Evolutionary conservation across 352 stramenopile species (phyloP), one percentile per base, ranked within the genome.

Genomic region (Vaucheria bursata): DNA sequence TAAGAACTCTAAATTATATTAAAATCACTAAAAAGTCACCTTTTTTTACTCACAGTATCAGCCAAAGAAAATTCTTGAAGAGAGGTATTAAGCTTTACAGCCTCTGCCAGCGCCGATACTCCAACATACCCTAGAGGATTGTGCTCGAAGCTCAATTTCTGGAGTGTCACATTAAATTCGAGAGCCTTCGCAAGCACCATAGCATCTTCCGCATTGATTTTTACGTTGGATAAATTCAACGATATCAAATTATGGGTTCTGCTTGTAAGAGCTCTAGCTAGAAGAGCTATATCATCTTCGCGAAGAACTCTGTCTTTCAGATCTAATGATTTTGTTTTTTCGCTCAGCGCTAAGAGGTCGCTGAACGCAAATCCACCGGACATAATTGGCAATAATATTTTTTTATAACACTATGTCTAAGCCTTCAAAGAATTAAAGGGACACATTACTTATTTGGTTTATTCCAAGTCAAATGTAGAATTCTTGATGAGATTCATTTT

Each of bases 81-180:
- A 0, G 59, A 49, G 25, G 78, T 81, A 67, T 83, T 83, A 49
- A 83, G 75, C 73, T 83, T 83, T 50, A 83, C 78, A 31, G 74
- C 67, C 66, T 83, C 65, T 3, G 78, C 78, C 8, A 83, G 64
- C 2, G 69, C 68, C n/a, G 68, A 71, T 1, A 77, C 68, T 1
- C 78, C 78, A 66, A 83, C 78, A 66, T 83, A 36, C 64, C 78
- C 78, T 35, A 83, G 77, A 36, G 78, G 78, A 45, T 83, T 83
- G 64, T 83, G 78, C 36, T 78, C 74, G 4, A 83, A 77, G 25
- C 74, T 83, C 5, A 83, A 67, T n/a, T 38, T 71, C 12, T n/a
- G 35, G 25, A 83, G 71, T 0, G 78, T 74, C 35, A 49, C 40
- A 59, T 83, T 83, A 67, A 83, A 83, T 52, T 83, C 78, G 8